Conservation (phyloP, 2,329 filamentous ascomycete species). For the Trichoderma arundinaceum region DNA sequence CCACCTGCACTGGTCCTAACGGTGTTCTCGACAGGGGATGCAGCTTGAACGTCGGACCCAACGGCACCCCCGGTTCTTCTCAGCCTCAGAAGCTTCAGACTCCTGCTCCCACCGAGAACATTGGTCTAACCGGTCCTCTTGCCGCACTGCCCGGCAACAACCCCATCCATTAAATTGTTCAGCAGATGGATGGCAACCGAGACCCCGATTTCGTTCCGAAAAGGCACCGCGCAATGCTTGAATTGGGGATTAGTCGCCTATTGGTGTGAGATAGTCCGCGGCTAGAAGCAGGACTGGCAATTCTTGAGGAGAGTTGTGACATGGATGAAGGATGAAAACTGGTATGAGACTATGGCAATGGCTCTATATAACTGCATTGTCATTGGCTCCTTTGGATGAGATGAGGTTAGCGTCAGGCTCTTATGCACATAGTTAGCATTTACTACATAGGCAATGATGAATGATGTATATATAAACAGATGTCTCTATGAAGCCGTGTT, state of each 20-base stretch:
- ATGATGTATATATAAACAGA: constrained; percentile 21
- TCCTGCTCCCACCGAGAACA: constrained; percentile 37
- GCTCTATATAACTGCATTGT: not conserved
- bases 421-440: constrained; percentile 21
- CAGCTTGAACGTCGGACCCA: constrained; percentile 38
- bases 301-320: not conserved
- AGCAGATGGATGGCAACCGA: not conserved
- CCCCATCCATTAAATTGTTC: constrained; percentile 34
- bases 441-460: constrained; percentile 22
- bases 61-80: constrained; percentile 36
- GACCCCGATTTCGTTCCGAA: not conserved
- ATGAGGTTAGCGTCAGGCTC: not conserved
- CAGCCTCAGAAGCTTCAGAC: constrained; percentile 34
- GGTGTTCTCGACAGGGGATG: constrained; percentile 38
- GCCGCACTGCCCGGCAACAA: constrained; percentile 40
- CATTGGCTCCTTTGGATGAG: not conserved
- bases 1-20: constrained; percentile 38
- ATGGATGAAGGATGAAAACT: constrained; percentile 18
- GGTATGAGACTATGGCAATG: not conserved
- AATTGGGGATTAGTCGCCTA: not conserved
- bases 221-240: not conserved
- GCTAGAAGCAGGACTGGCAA: not conserved
- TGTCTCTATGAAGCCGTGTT: not conserved
- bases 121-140: constrained; percentile 38
- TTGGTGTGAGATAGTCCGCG: not conserved